Evolutionary conservation across 1,284 basidiomycete genomes (phyloP).

Genomic region (Xerocomus minutiporus): DNA sequence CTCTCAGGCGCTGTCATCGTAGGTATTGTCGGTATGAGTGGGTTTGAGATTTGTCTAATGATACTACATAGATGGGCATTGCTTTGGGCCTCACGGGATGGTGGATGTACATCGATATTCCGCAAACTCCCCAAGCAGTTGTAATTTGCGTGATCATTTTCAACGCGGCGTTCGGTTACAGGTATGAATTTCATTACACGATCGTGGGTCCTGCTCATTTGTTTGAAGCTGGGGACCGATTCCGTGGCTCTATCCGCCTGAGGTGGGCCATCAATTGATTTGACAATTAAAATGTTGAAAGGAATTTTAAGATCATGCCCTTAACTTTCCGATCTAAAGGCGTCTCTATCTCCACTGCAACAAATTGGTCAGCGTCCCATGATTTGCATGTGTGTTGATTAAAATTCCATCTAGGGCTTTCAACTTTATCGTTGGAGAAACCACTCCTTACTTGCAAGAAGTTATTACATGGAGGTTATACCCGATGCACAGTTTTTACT

Average conservation of each 20-base stretch:
- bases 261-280: constrained; percentile 41
- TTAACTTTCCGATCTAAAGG: constrained; percentile 89
- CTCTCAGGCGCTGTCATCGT: constrained; percentile 88
- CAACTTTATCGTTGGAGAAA: constrained; percentile 86
- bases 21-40: constrained; percentile 30
- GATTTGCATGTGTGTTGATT: constrained; percentile 30
- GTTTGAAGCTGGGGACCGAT: constrained; percentile 63
- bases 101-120: constrained; percentile 92
- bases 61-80: constrained; percentile 62
- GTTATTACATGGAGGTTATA: constrained; percentile 90
- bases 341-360: constrained; percentile 87
- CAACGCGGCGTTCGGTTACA: constrained; percentile 91
- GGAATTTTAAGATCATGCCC: constrained; percentile 75
- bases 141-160: constrained; percentile 90
- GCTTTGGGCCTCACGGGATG: constrained; percentile 78
- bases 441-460: constrained; percentile 87
- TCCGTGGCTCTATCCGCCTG: constrained; percentile 86
- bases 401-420: constrained; percentile 58
- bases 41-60: constrained; percentile 3
- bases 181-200: constrained; percentile 35
- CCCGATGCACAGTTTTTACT: constrained; percentile 96
- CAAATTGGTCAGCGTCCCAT: constrained; percentile 38
- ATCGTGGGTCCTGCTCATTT: constrained; percentile 6
- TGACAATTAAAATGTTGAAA: constrained; percentile 3
- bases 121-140: constrained; percentile 82